Evolutionary conservation across 73 alveolate species (phyloP).

Genomic region (Tetrahymena malaccensis): DNA sequence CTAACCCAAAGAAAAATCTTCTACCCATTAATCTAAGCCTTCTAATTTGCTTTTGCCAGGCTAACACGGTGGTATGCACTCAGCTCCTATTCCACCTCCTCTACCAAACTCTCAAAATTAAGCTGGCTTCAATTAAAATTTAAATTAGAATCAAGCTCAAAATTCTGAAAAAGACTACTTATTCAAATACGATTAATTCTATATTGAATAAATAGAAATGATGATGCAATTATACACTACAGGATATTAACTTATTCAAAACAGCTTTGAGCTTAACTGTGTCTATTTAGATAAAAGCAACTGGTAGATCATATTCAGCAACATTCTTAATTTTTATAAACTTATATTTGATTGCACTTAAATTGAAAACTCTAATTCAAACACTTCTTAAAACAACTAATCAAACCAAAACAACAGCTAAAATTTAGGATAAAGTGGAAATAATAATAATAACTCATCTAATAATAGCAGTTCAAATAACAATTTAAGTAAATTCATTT

Average conservation of each 20-base stretch:
- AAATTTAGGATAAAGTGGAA: neutral
- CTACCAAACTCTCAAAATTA: neutral
- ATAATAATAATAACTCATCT: neutral
- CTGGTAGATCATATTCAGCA: neutral
- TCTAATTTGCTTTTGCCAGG: neutral
- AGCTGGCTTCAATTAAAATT: neutral
- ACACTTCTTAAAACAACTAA: neutral
- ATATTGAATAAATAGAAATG: neutral
- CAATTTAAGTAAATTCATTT: neutral
- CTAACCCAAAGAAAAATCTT: neutral
- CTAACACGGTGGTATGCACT: neutral
- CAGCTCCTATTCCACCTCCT: neutral
- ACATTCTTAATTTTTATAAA: neutral
- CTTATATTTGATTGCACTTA: neutral
- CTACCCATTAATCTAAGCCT: neutral
- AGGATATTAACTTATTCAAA: neutral
- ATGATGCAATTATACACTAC: neutral
- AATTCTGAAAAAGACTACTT: neutral
- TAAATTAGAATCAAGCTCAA: neutral
- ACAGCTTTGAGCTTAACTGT: neutral
- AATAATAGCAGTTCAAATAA: neutral
- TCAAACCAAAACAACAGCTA: neutral
- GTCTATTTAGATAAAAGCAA: neutral
- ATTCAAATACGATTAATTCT: neutral
- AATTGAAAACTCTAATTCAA: neutral